A percentile compares a stretch with the other conserved stretches of the same genome.
Evolutionary conservation across 306 rosid genomes (phyloP).

Genomic region (Citrullus colocynthis): DNA sequence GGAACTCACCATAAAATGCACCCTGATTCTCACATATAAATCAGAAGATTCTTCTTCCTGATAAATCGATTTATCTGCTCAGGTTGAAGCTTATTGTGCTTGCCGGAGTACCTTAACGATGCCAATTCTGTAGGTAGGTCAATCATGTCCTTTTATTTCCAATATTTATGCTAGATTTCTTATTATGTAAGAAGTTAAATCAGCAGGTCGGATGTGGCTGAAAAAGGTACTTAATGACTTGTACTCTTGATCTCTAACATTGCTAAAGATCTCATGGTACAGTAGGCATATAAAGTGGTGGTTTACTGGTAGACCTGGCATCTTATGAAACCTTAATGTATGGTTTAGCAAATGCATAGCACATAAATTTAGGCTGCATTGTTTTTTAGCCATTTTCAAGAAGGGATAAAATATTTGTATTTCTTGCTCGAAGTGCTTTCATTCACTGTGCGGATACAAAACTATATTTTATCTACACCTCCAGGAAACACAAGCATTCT

Average conservation of each 20-base stretch:
- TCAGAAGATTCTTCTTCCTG: not conserved
- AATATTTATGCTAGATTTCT: not conserved
- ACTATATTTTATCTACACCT: not conserved
- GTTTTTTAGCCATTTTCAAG: not conserved
- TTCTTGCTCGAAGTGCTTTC: not conserved
- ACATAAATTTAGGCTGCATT: conserved; percentile 1
- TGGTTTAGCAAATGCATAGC: not conserved
- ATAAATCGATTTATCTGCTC: not conserved
- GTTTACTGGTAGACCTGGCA: not conserved
- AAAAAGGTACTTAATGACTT: not conserved
- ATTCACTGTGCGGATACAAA: not conserved
- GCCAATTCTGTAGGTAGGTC: conserved; percentile 30
- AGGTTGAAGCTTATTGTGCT: conserved; percentile 40
- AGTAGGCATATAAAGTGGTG: not conserved
- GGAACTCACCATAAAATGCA: not conserved
- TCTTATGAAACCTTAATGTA: not conserved
- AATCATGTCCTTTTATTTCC: conserved; percentile 12
- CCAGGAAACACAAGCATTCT: not conserved
- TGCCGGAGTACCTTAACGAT: conserved; percentile 26
- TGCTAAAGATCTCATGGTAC: not conserved
- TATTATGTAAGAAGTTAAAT: not conserved
- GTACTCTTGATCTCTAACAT: not conserved
- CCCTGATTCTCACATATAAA: not conserved
- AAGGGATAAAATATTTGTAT: not conserved
- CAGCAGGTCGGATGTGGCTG: not conserved